Base-by-base conservation (phyloP, 805 yeast species). In the Vanderwaltozyma tropicalis region DNA sequence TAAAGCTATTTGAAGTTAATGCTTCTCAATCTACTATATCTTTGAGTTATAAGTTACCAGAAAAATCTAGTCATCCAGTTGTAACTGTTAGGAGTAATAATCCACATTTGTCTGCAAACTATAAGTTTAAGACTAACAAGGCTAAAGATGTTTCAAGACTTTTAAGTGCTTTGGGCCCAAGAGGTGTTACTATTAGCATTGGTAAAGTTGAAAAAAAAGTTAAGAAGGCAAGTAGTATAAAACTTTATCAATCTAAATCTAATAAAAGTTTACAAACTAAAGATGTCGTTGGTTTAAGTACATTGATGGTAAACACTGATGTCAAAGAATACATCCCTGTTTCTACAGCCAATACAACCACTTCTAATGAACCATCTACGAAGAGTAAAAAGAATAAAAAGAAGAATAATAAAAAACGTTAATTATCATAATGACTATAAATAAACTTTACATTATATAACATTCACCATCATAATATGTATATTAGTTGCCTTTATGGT, bases 121-220 rank as follows among this genome's bases (percentile, higher is more conserved):
- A 78, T 57, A 69, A 67, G 42, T 74, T 68, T 53, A 67, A 64
- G 41, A 76, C 89, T 1, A 62, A 64, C 44, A 78, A 79, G 46
- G 61, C 69, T 34, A 84, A 85, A 54, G 94, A 86, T 56, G 71
- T 87, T 32, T 76, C 84, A 18, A 71, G 88, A 46, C 53, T 86
- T 17, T 62, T 83, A 54, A 72, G 83, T 34, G 80, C 83, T 6
- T 52, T 86, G 34, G 94, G 94, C 0, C 87, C 87, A 5, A 63
- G 68, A 38, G 78, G 78, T 4, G 80, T 78, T 35, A 43, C 60
- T 13, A 42, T 57, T 11, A 42, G 45, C 15, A 45, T 49, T n/a
- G 48, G 48, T 3, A 49, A 43, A 38, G 43, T 57, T 16, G 56
- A 48, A 37, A 53, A 47, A 40, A 39, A 37, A 20, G 42, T 34